Percentiles rank a stretch among this genome's conserved stretches.
Conservation (phyloP, 768 basidiomycete genomes). For the Neoboletus brunneissimus region DNA sequence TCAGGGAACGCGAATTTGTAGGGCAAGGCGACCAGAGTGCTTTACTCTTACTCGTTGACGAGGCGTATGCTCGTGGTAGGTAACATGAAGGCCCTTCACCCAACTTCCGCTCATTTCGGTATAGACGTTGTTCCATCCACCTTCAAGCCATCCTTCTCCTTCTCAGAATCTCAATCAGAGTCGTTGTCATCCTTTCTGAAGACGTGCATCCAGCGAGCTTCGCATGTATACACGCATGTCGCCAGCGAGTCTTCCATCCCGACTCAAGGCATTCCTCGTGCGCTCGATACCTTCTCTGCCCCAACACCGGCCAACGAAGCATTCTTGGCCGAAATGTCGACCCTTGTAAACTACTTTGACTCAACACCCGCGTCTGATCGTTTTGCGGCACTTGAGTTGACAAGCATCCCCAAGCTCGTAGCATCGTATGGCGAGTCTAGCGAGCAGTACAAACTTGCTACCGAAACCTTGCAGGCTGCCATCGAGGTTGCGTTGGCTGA, state of each 20-base stretch:
- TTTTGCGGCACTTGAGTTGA: slow-evolving; percentile 65
- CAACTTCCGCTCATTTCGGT: neutral
- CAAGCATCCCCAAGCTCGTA: slow-evolving; percentile 48
- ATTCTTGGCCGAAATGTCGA: slow-evolving; percentile 42
- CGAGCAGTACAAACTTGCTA: slow-evolving; percentile 51
- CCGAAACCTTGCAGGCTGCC: slow-evolving; percentile 44
- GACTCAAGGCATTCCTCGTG: slow-evolving; percentile 29
- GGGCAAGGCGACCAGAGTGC: slow-evolving; percentile 51
- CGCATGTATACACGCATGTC: slow-evolving; percentile 54
- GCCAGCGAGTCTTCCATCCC: slow-evolving; percentile 38
- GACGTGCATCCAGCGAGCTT: slow-evolving; percentile 57
- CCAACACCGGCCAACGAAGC: slow-evolving; percentile 38
- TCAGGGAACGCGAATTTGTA: slow-evolving; percentile 49
- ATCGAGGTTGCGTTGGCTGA: slow-evolving; percentile 44
- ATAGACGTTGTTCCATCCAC: slow-evolving; percentile 58
- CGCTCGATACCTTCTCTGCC: slow-evolving; percentile 42
- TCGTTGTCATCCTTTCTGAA: slow-evolving; percentile 51
- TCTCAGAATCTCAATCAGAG: slow-evolving; percentile 31
- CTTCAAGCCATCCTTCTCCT: slow-evolving; percentile 47
- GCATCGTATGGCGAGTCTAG: slow-evolving; percentile 47
- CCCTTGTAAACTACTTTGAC: slow-evolving; percentile 53
- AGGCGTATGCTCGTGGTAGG: slow-evolving; percentile 54
- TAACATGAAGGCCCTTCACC: neutral
- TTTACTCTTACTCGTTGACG: slow-evolving; percentile 55
- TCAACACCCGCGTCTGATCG: slow-evolving; percentile 31